Conservation (phyloP, 345 rosid genomes). For the Citrus mangshanensis region DNA sequence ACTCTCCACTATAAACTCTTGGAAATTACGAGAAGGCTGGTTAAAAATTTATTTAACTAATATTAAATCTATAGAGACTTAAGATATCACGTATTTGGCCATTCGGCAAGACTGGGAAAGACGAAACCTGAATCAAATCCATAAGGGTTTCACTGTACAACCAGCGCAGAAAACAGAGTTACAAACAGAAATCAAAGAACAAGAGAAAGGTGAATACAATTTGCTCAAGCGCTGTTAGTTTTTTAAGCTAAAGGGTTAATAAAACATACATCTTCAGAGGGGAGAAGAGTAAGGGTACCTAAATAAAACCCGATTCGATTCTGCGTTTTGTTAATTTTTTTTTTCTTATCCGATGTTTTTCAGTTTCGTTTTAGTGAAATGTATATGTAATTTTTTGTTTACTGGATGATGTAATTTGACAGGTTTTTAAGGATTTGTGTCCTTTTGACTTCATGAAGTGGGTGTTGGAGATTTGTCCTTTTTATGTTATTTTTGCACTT, state of each 20-base stretch:
- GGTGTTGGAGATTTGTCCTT: slow-evolving; percentile 5
- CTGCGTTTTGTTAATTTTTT: neutral
- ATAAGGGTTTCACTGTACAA: slow-evolving; percentile 8
- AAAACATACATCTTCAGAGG: neutral
- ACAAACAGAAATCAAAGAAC: neutral
- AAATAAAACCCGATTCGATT: neutral
- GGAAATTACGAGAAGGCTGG: neutral
- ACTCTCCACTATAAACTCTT: too few species aligned
- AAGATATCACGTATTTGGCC: neutral
- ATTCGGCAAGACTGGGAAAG: neutral
- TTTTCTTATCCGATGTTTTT: neutral
- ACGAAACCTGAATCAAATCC: slow-evolving; percentile 11
- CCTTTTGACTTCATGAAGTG: neutral
- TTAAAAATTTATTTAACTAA: neutral
- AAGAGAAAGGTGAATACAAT: neutral
- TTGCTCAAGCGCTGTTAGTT: slow-evolving; percentile 3
- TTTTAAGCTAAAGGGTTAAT: neutral
- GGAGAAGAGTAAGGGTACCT: neutral
- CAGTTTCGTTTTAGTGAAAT: neutral
- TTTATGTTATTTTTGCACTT: neutral
- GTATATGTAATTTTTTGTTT: neutral
- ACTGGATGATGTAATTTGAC: neutral
- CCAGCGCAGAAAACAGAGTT: neutral
- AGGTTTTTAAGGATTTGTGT: neutral
- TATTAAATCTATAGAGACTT: neutral